Base-by-base conservation (phyloP, 306 rosid species). In the Herpetospermum pedunculosum region DNA sequence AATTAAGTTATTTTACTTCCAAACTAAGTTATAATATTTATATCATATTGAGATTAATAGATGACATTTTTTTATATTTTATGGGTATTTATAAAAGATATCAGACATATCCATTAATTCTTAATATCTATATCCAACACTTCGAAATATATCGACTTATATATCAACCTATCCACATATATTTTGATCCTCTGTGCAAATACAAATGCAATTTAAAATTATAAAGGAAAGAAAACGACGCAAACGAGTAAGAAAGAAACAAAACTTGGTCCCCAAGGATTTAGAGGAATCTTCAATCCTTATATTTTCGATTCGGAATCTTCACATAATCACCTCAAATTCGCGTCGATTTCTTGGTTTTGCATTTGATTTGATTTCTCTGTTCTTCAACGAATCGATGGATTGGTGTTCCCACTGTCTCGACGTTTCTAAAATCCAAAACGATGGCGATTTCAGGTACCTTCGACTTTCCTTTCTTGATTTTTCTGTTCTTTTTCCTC, bases 391-490 rank as follows among this genome's bases (percentile, higher is more conserved):
- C 72, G 50, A 11, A 21, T 12, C 34, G 19, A 65, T 65, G 72
- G 72, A 41, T 13, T 65, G 72, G 72, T 65, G 72, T 65, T 65
- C 72, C 21, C 72, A 65, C 72, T 65, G 72, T 40, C 72, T 65
- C 72, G 12, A 5, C 13, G 11, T 2, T 25, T 40, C 52, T 65
- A 38, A 1, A 40, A 65, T 65, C 50, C 72, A 43, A 41, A 65
- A 21, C 32, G 35, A 65, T 21, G 72, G 72, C 72, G 12, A 65
- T 65, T 65, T 65, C 52, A 65, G 72, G 72, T 65, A 19, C 52
- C 48, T 65, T 40, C 19, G 12, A 63, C 18, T 35, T 62, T 4
- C 2, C 29, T 21, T 25, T 65, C 9, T 2, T 21, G n/a, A n/a
- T n/a, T 65, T 1, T 12, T 40, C 2, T 34, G 2, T 60, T 14